Base-by-base conservation (phyloP, 495 filamentous ascomycete genomes). In the Umbilicaria muhlenbergii region DNA sequence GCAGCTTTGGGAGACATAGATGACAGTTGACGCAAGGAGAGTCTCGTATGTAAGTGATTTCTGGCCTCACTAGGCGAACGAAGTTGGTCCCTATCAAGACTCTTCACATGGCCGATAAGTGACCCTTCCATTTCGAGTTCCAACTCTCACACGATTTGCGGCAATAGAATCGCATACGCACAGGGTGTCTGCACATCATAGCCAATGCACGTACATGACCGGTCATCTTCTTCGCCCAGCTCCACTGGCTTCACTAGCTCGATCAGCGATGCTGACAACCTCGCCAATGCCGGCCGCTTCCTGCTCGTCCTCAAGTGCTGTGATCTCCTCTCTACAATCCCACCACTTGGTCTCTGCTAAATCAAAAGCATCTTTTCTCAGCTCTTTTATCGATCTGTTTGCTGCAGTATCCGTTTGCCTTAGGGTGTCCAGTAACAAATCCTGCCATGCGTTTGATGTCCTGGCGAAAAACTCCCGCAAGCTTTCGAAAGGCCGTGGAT, bases 311-410 rank as follows among this genome's bases (percentile, higher is more conserved):
- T 98, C 91, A 49, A 95, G 66, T 7, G 78, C 83, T 45, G 78
- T 81, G 48, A 98, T 83, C 63, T 98, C 91, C 61, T 98, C 91
- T 51, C 91, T 70, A 58, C 83, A 88, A 67, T 94, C 91, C 91
- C 91, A 98, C 91, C 91, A 98, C 56, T 88, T 94, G 59, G 85
- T 83, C 64, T 98, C 91, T 35, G 86, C 86, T 44, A 80, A 67
- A 50, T 83, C 77, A 57, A 95, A 98, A 2, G 88, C 91, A 39
- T 73, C 76, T 48, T 87, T 82, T 53, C 88, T 83, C 46, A 95
- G 70, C 65, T 95, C 91, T 66, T 98, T 98, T 50, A 94, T 66
- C n/a, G 67, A 65, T 60, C 83, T 82, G 34, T 63, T 63, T 2
- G 57, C 47, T 7, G 53, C 54, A 39, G 70, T 59, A 10, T 68